A percentile compares a stretch with the other conserved stretches of the same genome.
Evolutionary conservation across 371 early-diverging fungal species (phyloP).

Genomic region (Haplosporangium sp.): DNA sequence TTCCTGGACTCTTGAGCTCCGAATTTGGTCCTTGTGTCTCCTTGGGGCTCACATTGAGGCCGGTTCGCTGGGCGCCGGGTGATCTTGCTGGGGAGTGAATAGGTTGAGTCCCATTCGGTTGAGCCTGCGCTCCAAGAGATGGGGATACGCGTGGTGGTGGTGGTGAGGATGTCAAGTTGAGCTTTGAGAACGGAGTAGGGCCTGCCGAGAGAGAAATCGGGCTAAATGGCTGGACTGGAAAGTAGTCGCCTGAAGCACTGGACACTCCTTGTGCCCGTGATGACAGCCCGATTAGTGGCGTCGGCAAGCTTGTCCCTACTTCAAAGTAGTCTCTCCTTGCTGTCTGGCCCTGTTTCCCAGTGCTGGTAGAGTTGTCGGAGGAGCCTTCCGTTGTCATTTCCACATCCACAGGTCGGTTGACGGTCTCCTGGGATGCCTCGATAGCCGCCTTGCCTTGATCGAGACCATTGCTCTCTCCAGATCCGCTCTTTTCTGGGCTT

Average conservation of each 20-base stretch:
- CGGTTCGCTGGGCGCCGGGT: conserved; percentile 6
- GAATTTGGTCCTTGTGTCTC: conserved; percentile 5
- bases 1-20: conserved; percentile 16
- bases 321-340: conserved; percentile 34
- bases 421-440: neutral
- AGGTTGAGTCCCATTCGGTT: neutral
- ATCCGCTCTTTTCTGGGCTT: neutral
- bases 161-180: conserved; percentile 39
- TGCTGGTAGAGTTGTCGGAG: neutral
- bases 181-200: conserved; percentile 40
- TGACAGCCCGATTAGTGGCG: conserved; percentile 37
- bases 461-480: neutral
- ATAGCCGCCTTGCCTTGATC: neutral
- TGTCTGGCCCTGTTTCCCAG: neutral
- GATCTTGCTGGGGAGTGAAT: conserved; percentile 13
- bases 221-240: conserved; percentile 52
- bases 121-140: neutral
- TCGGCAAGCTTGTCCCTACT: conserved; percentile 28
- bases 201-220: conserved; percentile 42
- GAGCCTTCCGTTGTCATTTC: conserved; percentile 18
- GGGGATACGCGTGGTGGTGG: conserved; percentile 18
- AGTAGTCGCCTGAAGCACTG: conserved; percentile 31
- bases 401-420: conserved; percentile 9
- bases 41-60: conserved; percentile 9
- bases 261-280: conserved; percentile 10